Evolutionary conservation across 2,329 filamentous ascomycete genomes (phyloP), one percentile per base, ranked within the genome.

Genomic region (Neonectria hederae): DNA sequence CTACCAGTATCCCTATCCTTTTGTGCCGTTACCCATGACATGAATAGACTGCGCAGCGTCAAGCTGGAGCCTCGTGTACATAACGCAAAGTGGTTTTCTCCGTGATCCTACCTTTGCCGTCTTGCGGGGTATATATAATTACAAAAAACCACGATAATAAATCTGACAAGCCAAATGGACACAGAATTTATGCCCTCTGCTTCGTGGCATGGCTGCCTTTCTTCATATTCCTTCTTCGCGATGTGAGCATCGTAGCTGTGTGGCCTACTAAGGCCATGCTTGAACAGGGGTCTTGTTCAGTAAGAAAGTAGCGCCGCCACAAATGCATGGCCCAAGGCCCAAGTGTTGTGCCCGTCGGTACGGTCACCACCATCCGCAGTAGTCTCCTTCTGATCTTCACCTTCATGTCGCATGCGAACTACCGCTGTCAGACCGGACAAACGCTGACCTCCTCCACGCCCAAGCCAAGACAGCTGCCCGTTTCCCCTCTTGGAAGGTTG

Each of bases 11-110:
- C 66, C 54, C 62, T 67, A 61, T 57, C 70, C 70, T 65, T 72
- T 73, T 73, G 69, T 73, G 63, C 69, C 70, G 69, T 73, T 63
- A 69, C 65, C 71, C 70, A 68, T 72, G 65, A 69, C 63, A 72
- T 71, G 56, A 71, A 67, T 60, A 68, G 69, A 59, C 68, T 67
- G 64, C 65, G 59, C 62, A 71, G 70, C 71, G 53, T 72, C 70
- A 72, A 72, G 70, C 70, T 60, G 48, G 63, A 68, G 60, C 65
- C 57, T 68, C 65, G 64, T 65, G 62, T 67, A 73, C 69, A 68
- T 70, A 72, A 62, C 45, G 45, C 40, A 49, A 69, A 72, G 61
- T 60, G 63, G 56, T 49, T 66, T 59, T 56, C 62, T 58, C 55
- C 55, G 53, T 62, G 58, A 59, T 66, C 49, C 21, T 42, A 63